Conservation (phyloP, 225 moss, liverwort and hornwort genomes). For the Bryoerythrophyllum caledonicum region DNA sequence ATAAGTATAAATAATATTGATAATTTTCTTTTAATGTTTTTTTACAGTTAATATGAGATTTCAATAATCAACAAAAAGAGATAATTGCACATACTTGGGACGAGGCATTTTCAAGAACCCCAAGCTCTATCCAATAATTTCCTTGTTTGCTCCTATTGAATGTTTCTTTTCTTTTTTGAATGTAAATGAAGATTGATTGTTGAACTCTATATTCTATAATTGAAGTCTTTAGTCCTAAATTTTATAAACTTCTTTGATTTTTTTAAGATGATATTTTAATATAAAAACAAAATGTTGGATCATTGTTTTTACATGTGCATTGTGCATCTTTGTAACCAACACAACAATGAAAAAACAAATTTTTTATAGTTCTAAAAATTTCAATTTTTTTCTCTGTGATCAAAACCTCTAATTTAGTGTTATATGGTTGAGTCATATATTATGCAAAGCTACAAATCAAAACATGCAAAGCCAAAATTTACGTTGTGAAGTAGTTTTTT, state of each 20-base stretch:
- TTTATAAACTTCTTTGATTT: accelerated
- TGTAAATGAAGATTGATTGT: accelerated
- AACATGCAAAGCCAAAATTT: background rate
- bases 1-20: background rate
- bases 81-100: background rate
- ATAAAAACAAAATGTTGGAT: background rate
- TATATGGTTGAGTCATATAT: background rate
- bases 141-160: background rate
- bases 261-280: background rate
- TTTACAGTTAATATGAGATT: background rate
- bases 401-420: background rate
- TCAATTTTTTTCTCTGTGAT: background rate
- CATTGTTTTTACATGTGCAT: no score
- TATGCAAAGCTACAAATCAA: background rate
- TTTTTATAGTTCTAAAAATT: background rate
- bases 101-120: background rate
- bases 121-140: background rate
- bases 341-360: background rate
- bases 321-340: background rate
- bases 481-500: background rate
- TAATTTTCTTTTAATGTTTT: accelerated
- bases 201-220: background rate
- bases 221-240: background rate
- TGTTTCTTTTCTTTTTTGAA: background rate
- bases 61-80: background rate